Evolutionary conservation across 2,329 filamentous ascomycete genomes (phyloP).

Genomic region (Aspergillus quadrilineatus): DNA sequence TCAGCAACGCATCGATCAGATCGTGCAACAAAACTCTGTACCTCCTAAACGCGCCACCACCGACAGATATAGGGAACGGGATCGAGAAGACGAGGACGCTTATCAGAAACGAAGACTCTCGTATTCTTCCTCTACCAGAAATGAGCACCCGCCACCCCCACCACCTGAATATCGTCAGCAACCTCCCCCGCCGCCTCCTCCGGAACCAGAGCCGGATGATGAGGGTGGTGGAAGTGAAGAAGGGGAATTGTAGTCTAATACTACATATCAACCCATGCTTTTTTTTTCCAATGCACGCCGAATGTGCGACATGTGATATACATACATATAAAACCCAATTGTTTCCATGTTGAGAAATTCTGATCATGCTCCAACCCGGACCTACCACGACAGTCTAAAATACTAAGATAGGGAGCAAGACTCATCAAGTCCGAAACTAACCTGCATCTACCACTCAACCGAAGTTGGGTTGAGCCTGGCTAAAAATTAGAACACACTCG

Average conservation of each 20-base stretch:
- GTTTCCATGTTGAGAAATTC: too few relatives aligned
- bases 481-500: too few relatives aligned
- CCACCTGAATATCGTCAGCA: slow-evolving; percentile 8
- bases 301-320: too few relatives aligned
- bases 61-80: slow-evolving; percentile 10
- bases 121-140: slow-evolving; percentile 6
- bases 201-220: slow-evolving; percentile 22
- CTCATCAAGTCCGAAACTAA: too few relatives aligned
- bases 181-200: slow-evolving; percentile 17
- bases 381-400: too few relatives aligned
- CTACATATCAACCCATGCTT: neutral
- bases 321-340: too few relatives aligned
- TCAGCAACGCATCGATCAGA: slow-evolving; percentile 39
- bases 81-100: slow-evolving; percentile 20
- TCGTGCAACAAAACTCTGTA: slow-evolving; percentile 30
- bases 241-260: slow-evolving; percentile 36
- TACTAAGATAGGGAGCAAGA: too few relatives aligned
- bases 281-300: too few relatives aligned
- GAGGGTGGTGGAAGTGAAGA: slow-evolving; percentile 45
- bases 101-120: slow-evolving; percentile 16
- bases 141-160: slow-evolving; percentile 8
- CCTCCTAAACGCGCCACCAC: slow-evolving; percentile 12
- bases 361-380: too few relatives aligned
- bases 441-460: too few relatives aligned
- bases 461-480: too few relatives aligned